Base-by-base conservation (phyloP, 495 filamentous ascomycete species). In the Annulohypoxylon maeteangense region DNA sequence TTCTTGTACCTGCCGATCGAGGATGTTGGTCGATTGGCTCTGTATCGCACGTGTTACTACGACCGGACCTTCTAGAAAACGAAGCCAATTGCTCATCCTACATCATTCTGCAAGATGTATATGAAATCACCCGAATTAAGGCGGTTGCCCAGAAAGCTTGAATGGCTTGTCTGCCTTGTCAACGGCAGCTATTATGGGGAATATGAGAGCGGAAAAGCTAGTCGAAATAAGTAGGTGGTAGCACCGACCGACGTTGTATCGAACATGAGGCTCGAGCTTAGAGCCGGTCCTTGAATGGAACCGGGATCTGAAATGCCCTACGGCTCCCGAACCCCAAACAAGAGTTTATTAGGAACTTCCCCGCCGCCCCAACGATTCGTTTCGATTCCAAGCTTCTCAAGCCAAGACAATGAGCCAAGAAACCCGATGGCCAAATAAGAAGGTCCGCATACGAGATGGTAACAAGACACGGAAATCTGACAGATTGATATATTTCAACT, bases 191-290 rank as follows among this genome's bases (percentile, higher is more conserved):
- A 56, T 55, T 44, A 56, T 45, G 57, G 44, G 18, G 27, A 34
- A 54, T 44, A 14, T 18, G 27, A 64, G 45, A 23, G 20, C 63
- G 69, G 69, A 60, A 55, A 56, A 67, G 60, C 61, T 72, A 57
- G 54, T 68, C 54, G 4, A 65, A 72, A 56, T 12, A 42, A 72
- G 70, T 60, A 72, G 70, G 70, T 72, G 65, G 70, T 68, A 72
- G 29, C 55, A 10, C 16, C 38, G 47, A 29, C 31, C 18, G 70
- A 68, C 57, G 70, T 72, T 20, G 60, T 64, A 72, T 68, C 65
- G 67, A 57, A 45, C 65, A 59, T 68, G 70, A 72, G 70, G 70
- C 70, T 72, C 65, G 54, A 61, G 61, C 53, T 42, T 67, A 34
- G 55, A 22, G 44, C 11, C 59, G 69, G 64, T 23, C 63, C 44